Conservation (phyloP, 257 asterid genomes). For the Penstemon eatonii region DNA sequence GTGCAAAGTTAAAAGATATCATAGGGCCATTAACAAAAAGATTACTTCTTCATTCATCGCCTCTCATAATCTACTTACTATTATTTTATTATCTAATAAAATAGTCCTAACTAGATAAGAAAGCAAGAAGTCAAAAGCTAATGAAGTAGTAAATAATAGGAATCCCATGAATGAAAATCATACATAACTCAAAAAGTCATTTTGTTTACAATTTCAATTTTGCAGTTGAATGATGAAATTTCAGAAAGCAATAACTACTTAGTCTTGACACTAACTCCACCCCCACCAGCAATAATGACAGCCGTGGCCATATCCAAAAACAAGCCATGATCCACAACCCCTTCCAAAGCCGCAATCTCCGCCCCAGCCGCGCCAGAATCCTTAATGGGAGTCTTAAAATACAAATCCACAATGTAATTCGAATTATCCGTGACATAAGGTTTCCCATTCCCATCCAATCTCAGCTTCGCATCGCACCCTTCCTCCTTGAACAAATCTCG, state of each 20-base stretch:
- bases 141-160: too few relatives aligned
- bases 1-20: not conserved
- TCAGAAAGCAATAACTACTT: slow-evolving; percentile 21
- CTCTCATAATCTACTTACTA: too few relatives aligned
- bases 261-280: slow-evolving; percentile 60
- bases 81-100: too few relatives aligned
- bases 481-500: slow-evolving; percentile 60
- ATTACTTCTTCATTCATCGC: too few relatives aligned
- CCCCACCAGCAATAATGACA: slow-evolving; percentile 74
- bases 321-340: slow-evolving; percentile 80
- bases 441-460: slow-evolving; percentile 41
- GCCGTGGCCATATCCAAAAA: slow-evolving; percentile 64
- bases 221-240: not conserved
- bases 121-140: too few relatives aligned
- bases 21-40: too few relatives aligned
- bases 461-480: slow-evolving; percentile 45
- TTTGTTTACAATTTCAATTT: too few relatives aligned
- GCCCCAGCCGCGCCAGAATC: slow-evolving; percentile 63
- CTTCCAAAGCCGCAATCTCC: slow-evolving; percentile 73
- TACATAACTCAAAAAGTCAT: too few relatives aligned
- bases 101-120: too few relatives aligned
- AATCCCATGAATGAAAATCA: too few relatives aligned
- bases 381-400: slow-evolving; percentile 79
- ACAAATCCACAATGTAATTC: slow-evolving; percentile 88
- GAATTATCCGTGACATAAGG: slow-evolving; percentile 86